These are phyloP conservation scores for Quercus dentata DNA, from an alignment of 306 rosid species.

Conservation along the genomic window DNA sequence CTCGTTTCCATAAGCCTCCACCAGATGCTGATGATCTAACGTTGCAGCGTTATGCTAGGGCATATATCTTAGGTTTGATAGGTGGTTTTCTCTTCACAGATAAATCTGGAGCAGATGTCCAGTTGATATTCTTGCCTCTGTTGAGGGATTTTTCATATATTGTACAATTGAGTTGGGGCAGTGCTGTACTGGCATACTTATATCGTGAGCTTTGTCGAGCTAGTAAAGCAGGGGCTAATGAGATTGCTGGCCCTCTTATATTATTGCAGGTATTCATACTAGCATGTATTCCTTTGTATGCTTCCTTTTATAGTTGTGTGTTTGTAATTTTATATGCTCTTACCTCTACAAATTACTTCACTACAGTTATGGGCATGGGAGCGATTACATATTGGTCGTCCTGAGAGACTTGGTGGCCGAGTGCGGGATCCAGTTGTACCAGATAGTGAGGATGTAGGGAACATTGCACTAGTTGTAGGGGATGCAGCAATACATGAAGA, in stretches of 20 bases:
- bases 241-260: constrained; percentile 24
- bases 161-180: constrained; percentile 20
- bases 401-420: constrained; percentile 6
- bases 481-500: not conserved
- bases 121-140: constrained; percentile 21
- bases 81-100: constrained; percentile 23
- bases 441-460: not conserved
- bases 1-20: constrained; percentile 13
- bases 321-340: not conserved
- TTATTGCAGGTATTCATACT: constrained; percentile 18
- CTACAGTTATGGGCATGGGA: constrained; percentile 31
- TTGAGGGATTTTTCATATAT: constrained; percentile 12
- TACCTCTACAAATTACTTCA: not conserved
- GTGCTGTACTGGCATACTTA: constrained; percentile 24
- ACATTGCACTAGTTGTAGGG: not conserved
- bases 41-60: constrained; percentile 19
- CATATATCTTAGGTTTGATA: constrained; percentile 22
- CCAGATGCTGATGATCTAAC: constrained; percentile 8
- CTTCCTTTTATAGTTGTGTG: not conserved
- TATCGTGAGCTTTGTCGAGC: constrained; percentile 25
- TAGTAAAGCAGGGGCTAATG: constrained; percentile 7
- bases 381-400: constrained; percentile 13
- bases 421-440: not conserved
- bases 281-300: not conserved
- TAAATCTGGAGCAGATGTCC: constrained; percentile 27